Evolutionary conservation across 2,329 filamentous ascomycete species (phyloP).

Genomic region (Cadophora sp.): DNA sequence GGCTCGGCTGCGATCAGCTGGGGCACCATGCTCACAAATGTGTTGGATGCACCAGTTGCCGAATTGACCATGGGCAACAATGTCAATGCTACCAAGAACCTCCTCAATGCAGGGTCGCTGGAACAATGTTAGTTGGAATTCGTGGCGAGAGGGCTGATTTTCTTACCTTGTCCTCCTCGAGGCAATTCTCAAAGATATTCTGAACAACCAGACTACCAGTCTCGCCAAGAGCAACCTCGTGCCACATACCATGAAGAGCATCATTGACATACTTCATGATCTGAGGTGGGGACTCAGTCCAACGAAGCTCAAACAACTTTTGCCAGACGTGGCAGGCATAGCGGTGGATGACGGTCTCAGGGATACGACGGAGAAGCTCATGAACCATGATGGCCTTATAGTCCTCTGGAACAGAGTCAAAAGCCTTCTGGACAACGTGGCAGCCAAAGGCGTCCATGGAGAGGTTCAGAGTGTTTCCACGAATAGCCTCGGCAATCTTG

Average conservation of each 20-base stretch:
- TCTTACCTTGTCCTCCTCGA: constrained; percentile 95
- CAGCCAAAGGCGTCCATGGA: constrained; percentile 99
- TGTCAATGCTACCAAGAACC: constrained; percentile 92
- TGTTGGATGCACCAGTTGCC: constrained; percentile 99
- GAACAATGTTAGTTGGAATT: constrained; percentile 35
- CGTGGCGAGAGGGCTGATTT: neutral
- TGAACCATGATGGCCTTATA: constrained; percentile 99
- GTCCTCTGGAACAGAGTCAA: constrained; percentile 95
- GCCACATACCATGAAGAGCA: constrained; percentile 95
- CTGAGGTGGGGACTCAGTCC: constrained; percentile 92
- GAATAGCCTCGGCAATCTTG: constrained; percentile 92
- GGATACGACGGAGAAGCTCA: constrained; percentile 91
- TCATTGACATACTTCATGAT: constrained; percentile 99
- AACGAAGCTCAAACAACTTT: constrained; percentile 97
- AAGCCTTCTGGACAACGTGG: constrained; percentile 98
- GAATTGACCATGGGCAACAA: constrained; percentile 96
- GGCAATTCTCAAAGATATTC: constrained; percentile 99
- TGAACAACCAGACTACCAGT: constrained; percentile 98
- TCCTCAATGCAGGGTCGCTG: constrained; percentile 97
- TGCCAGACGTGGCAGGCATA: constrained; percentile 99
- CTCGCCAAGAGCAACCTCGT: constrained; percentile 95
- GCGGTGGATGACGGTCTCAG: constrained; percentile 96
- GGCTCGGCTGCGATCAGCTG: constrained; percentile 88
- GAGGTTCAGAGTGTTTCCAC: constrained; percentile 89
- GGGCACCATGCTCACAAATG: constrained; percentile 94